Conservation (phyloP, 345 rosid genomes). For the Dipteronia sinensis region DNA sequence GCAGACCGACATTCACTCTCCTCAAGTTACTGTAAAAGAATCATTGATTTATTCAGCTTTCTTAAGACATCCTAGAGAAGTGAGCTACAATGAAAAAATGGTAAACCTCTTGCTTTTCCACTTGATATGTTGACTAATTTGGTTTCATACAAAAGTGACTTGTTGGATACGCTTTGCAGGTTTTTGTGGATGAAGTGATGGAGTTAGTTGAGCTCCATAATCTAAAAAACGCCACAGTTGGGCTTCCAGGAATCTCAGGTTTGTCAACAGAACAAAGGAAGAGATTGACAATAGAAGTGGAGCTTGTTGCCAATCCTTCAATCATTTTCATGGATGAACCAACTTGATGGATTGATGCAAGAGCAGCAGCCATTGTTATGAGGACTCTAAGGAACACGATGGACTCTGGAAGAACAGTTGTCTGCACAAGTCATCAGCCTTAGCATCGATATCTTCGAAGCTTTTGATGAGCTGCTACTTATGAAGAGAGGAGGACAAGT, state of each 20-base stretch:
- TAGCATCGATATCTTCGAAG: slow-evolving; percentile 62
- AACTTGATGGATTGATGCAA: slow-evolving; percentile 60
- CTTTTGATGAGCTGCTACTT: slow-evolving; percentile 55
- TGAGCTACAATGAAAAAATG: neutral
- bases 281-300: slow-evolving; percentile 60
- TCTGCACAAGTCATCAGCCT: slow-evolving; percentile 67
- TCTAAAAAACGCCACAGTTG: slow-evolving; percentile 51
- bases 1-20: slow-evolving; percentile 24
- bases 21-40: no score
- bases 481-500: slow-evolving; percentile 65
- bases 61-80: neutral
- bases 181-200: slow-evolving; percentile 58
- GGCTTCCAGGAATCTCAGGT: no score
- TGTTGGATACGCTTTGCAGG: neutral
- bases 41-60: slow-evolving; percentile 18
- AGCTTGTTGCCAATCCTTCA: slow-evolving; percentile 64
- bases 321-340: slow-evolving; percentile 70
- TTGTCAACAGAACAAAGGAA: no score
- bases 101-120: neutral
- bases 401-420: slow-evolving; percentile 60
- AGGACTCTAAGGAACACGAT: slow-evolving; percentile 59
- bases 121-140: neutral
- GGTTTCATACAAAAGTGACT: neutral
- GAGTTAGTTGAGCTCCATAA: slow-evolving; percentile 46
- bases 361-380: slow-evolving; percentile 65